Evolutionary conservation across 495 filamentous ascomycete genomes (phyloP), one percentile per base, ranked within the genome.

Genomic region (Articulospora tetracladia): DNA sequence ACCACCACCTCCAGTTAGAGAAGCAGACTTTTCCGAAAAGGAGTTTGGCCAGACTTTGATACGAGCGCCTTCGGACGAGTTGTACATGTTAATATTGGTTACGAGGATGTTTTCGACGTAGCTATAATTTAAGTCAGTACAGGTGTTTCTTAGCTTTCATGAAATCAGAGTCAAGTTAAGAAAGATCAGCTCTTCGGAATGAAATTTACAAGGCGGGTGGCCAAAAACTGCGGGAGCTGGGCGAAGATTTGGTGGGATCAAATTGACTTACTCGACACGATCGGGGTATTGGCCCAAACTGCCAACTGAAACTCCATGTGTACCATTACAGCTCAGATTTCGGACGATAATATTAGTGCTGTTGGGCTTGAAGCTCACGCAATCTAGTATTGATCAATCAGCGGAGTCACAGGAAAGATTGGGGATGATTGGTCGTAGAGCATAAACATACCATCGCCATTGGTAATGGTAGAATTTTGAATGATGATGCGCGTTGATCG

Each of bases 351-450:
- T 83, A 52, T 89, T 76, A n/a, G 85, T 88, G 69, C 77, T 84
- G 69, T 89, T 89, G 3, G 86, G 86, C 69, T 90, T 89, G 77
- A 89, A 88, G 20, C 83, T 83, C 20, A 89, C 86, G 58, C 86
- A 89, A 63, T 89, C 79, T 73, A 28, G 3, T 10, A 7, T 1
- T 56, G 8, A n/a, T 30, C 11, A 39, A 1, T 58, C 67, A 24
- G 72, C 61, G 32, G 56, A 48, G 27, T 1, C 17, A 1, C 22
- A 24, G 12, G 2, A 22, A 49, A 19, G 12, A n/a, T n/a, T n/a
- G 10, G 52, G 19, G 54, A n/a, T 17, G 11, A n/a, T 1, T 7
- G 0, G 15, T 4, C 30, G n/a, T 20, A 17, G 13, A 1, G 2
- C n/a, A 22, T 26, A 24, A 3, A 50, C 68, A 51, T 72, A 77